Base-by-base conservation (phyloP, 192 early-diverging fungal species). In the Paraglomus brasilianum region DNA sequence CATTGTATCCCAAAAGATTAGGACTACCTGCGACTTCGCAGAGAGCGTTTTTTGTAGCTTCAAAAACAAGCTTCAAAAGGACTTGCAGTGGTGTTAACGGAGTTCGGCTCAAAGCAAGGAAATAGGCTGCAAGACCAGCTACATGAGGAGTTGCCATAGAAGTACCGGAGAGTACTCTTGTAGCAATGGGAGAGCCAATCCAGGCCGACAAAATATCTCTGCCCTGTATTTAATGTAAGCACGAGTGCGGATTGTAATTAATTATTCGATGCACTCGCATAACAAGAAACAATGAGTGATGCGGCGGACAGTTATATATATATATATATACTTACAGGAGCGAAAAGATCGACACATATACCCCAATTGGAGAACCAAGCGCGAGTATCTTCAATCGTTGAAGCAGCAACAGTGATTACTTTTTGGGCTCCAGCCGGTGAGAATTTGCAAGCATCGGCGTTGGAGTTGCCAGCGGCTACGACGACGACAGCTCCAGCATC, bases 91-190 rank as follows among this genome's bases (percentile, higher is more conserved):
- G 30, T 30, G 1, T 30, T 30, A 30, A 30, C 30, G 30, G 30
- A 3, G 30, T 30, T 30, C 61, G 81, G 72, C 43, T 76, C 70
- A 69, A 80, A 41, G 85, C 85, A 19, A 91, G 72, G 61, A 88
- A 69, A 65, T 87, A 86, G 22, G 95, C 93, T 47, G 93, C 81
- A 55, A 94, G 85, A 43, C 95, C 93, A 45, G 88, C 88, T 36
- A 92, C 91, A 65, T 97, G 95, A 15, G 93, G 93, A 50, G 87
- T 85, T 53, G 95, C 92, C 93, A 95, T 95, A 36, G 90, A 92
- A 14, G 95, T 97, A 43, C 95, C 95, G 8, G 93, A 95, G 75
- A 95, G 93, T 30, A 85, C 88, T 78, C 93, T 92, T 77, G 88
- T 93, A 68, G 86, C 84, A 68, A 70, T 83, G 59, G 84, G 81